phyloP scores from a whole-genome alignment of 2,329 filamentous ascomycete genomes.

The Colletotrichum brevisporum region DNA sequence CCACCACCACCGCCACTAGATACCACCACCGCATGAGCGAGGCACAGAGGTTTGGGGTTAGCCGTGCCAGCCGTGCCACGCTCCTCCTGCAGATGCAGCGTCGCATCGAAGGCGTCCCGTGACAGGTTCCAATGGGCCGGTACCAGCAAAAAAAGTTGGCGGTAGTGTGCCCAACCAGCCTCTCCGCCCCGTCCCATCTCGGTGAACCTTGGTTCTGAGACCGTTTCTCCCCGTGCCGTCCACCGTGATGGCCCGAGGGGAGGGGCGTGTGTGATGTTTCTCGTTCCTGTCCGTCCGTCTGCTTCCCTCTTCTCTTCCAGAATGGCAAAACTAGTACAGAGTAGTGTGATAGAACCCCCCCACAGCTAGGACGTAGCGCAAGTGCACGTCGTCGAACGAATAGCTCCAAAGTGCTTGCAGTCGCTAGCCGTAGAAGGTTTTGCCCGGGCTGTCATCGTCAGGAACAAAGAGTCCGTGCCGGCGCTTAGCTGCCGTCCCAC shows the following conservation, averaged over 20 bases:
- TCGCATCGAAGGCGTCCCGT: conserved; percentile 33
- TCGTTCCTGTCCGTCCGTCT: neutral
- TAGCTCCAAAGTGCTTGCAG: conserved; percentile 29
- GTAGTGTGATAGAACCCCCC: neutral
- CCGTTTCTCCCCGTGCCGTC: conserved; percentile 5
- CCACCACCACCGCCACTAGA: neutral
- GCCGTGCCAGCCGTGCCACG: conserved; percentile 23
- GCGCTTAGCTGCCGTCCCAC: conserved; percentile 7
- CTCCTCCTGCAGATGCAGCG: conserved; percentile 34
- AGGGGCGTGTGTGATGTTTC: conserved; percentile 3
- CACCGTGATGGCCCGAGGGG: neutral
- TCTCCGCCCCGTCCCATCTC: conserved; percentile 5
- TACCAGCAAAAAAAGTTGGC: conserved; percentile 16
- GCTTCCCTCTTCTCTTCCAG: conserved; percentile 10
- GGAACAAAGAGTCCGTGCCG: conserved; percentile 31
- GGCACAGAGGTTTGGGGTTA: conserved; percentile 15
- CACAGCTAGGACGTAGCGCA: conserved; percentile 11
- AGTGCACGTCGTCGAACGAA: neutral
- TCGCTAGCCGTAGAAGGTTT: conserved; percentile 13
- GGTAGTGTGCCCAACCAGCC: neutral
- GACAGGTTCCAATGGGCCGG: conserved; percentile 35
- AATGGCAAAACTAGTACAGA: neutral
- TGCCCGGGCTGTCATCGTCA: neutral
- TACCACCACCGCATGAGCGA: neutral
- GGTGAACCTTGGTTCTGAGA: conserved; percentile 7